A percentile compares a stretch with the other conserved stretches of the same genome.
Evolutionary conservation across 257 asterid species (phyloP).

Genomic region (Thymus mandschuricus): DNA sequence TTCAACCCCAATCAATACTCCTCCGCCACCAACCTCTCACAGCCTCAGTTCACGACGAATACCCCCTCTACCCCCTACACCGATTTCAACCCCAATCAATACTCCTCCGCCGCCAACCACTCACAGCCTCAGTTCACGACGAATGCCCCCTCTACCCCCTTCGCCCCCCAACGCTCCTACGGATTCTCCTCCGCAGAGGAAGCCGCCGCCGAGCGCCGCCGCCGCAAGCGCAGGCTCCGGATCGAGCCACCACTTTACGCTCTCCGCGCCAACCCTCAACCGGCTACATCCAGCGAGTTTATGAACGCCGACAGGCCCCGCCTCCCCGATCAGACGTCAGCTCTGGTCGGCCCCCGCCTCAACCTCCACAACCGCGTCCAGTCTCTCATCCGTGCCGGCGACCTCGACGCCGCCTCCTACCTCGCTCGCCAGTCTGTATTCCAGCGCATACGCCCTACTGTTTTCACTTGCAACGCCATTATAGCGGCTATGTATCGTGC

Average conservation of each 20-base stretch:
- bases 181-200: conserved; percentile 89
- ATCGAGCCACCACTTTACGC: conserved; percentile 89
- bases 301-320: conserved; percentile 51
- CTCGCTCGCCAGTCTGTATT: conserved; percentile 77
- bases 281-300: conserved; percentile 32
- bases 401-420: conserved; percentile 77
- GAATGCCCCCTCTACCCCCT: conserved; percentile 20
- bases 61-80: no score
- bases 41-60: no score
- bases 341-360: conserved; percentile 75
- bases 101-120: conserved; percentile 22
- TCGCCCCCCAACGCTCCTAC: conserved; percentile 40
- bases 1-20: no score
- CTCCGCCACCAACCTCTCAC: no score
- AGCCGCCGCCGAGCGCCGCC: conserved; percentile 94
- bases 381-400: conserved; percentile 85
- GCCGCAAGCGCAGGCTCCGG: conserved; percentile 80
- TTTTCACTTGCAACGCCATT: conserved; percentile 93
- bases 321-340: conserved; percentile 79
- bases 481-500: conserved; percentile 86
- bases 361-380: conserved; percentile 94
- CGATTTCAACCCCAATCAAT: conserved; percentile 17
- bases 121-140: conserved; percentile 28
- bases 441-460: conserved; percentile 75
- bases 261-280: conserved; percentile 59